Base-by-base conservation (phyloP, 2,329 filamentous ascomycete genomes). In the Neopestalotiopsis sp. region DNA sequence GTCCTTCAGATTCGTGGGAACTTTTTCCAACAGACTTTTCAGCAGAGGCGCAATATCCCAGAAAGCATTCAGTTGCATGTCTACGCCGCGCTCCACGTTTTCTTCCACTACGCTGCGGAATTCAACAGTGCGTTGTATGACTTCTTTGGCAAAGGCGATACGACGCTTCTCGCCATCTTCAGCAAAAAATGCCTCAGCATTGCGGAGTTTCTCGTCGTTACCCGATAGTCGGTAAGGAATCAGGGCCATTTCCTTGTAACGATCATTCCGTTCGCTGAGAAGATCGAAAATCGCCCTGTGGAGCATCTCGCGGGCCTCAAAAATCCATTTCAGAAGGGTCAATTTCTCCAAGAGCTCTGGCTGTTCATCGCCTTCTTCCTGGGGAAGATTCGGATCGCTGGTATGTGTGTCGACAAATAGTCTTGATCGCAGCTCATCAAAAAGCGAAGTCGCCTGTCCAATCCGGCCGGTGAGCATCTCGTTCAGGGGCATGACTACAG, bases 21-120 rank as follows among this genome's bases (percentile, higher is more conserved):
- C 91, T 75, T 92, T 92, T 70, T 97, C 93, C 12, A 97, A 87
- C 61, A 98, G 85, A 17, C 90, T 87, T 32, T 92, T 86, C 0
- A 99, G 86, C 3, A 91, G 90, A 2, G 96, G 96, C 1, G 95
- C 95, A 75, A 98, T 97, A 77, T 99, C 96, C 96, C 96, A 99
- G 79, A 98, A 99, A 0, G 95, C 95, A 10, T 92, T 95, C 2
- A 98, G 87, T 81, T 98, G 96, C 67, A 94, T 89, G 78, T 98
- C 94, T 12, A 98, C 94, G 17, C 95, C 96, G 10, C 93, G 90
- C 24, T 91, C 90, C 28, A 97, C 95, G 67, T 96, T 96, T 74
- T 91, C 87, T 78, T 97, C 94, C 38, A 98, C 89, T 6, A 96
- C 89, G 61, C 88, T 86, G 73, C 93, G 87, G 77, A 98, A 95